Conservation (phyloP, 441 rosid species). For the Gossypium davidsonii region DNA sequence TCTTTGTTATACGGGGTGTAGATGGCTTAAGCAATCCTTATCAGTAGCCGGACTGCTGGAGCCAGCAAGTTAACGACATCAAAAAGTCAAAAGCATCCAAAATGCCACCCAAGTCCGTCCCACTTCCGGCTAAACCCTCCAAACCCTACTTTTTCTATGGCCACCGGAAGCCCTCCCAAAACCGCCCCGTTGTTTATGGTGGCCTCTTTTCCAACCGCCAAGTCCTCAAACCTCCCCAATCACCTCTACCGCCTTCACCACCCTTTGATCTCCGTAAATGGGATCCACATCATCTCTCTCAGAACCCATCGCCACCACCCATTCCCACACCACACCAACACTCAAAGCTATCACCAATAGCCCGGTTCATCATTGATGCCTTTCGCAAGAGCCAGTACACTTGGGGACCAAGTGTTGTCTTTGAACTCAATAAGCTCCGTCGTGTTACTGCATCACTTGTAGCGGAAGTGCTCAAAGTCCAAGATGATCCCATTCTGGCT, state of each 20-base stretch:
- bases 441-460: constrained; percentile 74
- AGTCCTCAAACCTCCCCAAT: constrained; percentile 19
- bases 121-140: constrained; percentile 17
- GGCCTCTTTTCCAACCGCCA: constrained; percentile 70
- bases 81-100: neutral
- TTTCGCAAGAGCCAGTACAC: constrained; percentile 46
- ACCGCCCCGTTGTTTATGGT: constrained; percentile 66
- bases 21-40: neutral
- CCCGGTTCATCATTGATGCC: constrained; percentile 76
- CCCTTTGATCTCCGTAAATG: constrained; percentile 64
- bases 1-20: neutral
- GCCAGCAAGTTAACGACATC: neutral
- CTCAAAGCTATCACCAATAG: constrained; percentile 65
- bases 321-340: constrained; percentile 22
- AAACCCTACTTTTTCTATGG: constrained; percentile 76
- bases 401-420: constrained; percentile 61
- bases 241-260: constrained; percentile 14
- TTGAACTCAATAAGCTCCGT: constrained; percentile 75
- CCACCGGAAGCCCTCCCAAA: constrained; percentile 72
- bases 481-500: constrained; percentile 45
- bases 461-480: constrained; percentile 67
- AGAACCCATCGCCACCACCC: constrained; percentile 15
- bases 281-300: constrained; percentile 45
- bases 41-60: neutral
- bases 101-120: constrained; percentile 34